Base-by-base conservation (phyloP, 2,329 filamentous ascomycete species). In the Phaeosphaeria sp. region DNA sequence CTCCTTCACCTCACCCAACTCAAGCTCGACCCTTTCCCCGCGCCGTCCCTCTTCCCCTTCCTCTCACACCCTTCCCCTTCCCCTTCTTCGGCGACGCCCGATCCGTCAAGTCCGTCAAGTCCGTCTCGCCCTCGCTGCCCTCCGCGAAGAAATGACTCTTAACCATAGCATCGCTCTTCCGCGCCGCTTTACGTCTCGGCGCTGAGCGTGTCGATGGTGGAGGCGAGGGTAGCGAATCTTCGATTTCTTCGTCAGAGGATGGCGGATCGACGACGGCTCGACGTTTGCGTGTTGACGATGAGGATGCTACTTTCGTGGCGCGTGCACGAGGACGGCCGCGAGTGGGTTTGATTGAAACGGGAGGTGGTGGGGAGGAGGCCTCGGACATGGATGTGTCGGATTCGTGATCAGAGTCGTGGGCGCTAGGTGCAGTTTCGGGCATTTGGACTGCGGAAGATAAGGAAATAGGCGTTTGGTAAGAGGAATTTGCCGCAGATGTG, bases 71-170 rank as follows among this genome's bases (percentile, higher is more conserved):
- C 50, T 42, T 55, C 30, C 42, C 56, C 13, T 49, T 52, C 42
- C 18, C 41, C 52, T 67, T 66, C 53, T 62, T 65, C 20, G 64
- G 66, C 43, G 68, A 71, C 11, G 59, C 51, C 15, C 63, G 61
- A 44, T 68, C 66, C 17, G 64, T 65, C 47, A 67, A 49, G 54
- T 72, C 68, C 6, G 67, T 66, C 42, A 68, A 54, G 65, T 76
- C 73, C 9, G 73, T 76, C 58, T 75, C 73, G 15, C 64, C 72
- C 25, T 74, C 72, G 54, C 66, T 74, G 3, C 50, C 62, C 48
- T 71, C 59, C 11, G 66, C 70, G 54, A 75, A 76, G 36, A 71
- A 76, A 49, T 75, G 72, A 48, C 72, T 75, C 53, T 70, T 74
- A 20, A 75, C 65, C 39, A 65, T 64, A n/a, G 63, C 66, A 49